A percentile compares a stretch with the other conserved stretches of the same genome.
Conservation (phyloP, 2,329 filamentous ascomycete species). For the Triangularia setosa region DNA sequence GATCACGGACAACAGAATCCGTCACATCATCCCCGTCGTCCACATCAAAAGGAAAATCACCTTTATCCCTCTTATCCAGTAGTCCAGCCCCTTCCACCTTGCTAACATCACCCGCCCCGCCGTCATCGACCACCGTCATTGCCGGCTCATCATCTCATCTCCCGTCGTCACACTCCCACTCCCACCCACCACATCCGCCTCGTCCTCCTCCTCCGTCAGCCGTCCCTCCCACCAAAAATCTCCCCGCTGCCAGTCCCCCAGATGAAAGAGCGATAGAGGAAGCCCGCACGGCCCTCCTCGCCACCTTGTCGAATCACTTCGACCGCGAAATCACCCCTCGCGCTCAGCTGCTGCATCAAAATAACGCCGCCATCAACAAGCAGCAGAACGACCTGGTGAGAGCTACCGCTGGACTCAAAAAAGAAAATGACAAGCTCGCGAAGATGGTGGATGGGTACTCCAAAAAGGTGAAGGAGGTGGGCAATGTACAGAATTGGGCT, state of each 20-base stretch:
- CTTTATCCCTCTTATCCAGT: background rate
- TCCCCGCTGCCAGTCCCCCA: background rate
- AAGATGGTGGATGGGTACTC: constrained; percentile 60
- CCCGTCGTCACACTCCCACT: too few relatives aligned
- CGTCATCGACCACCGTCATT: background rate
- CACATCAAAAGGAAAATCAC: background rate
- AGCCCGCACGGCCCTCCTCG: constrained; percentile 56
- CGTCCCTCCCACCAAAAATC: background rate
- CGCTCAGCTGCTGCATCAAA: constrained; percentile 65
- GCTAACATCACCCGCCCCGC: background rate
- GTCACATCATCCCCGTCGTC: background rate
- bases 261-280: constrained; percentile 40
- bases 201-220: background rate
- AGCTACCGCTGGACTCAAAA: constrained; percentile 56
- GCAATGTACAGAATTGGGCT: constrained; percentile 82
- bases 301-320: constrained; percentile 64
- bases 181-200: background rate
- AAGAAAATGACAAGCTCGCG: constrained; percentile 63
- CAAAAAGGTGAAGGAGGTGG: constrained; percentile 69
- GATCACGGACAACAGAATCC: background rate
- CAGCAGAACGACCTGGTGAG: constrained; percentile 64
- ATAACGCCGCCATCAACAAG: constrained; percentile 59
- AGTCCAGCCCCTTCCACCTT: background rate
- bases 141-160: background rate
- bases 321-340: constrained; percentile 65